phyloP scores from a whole-genome alignment of 106 monocot species.

The Dendrobium chrysotoxum region DNA sequence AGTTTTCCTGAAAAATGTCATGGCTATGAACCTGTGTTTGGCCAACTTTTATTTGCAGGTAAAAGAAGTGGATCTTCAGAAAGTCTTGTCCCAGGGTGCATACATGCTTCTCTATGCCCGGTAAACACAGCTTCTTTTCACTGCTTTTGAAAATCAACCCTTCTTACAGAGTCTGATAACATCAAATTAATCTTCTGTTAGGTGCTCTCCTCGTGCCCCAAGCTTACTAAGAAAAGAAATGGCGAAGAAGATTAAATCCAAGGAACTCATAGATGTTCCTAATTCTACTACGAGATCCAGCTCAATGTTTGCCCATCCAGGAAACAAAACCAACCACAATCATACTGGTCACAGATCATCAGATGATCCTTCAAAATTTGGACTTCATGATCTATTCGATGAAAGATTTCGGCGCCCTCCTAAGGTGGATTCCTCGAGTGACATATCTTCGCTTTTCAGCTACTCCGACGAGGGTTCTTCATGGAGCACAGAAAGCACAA shows the following conservation, averaged over 20 bases:
- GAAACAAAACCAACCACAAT: not conserved
- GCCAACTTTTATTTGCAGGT: constrained; percentile 19
- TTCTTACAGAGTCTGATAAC: not conserved
- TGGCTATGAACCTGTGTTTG: too few species aligned
- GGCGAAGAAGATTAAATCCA: constrained; percentile 10
- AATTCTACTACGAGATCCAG: too few species aligned
- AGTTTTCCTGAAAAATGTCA: too few species aligned
- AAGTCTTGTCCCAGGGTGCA: constrained; percentile 46
- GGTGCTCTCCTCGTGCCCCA: constrained; percentile 45
- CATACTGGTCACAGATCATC: too few species aligned
- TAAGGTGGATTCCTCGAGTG: constrained; percentile 32
- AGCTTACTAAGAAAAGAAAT: constrained; percentile 19
- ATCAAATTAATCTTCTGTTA: constrained; percentile 1
- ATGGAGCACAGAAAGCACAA: constrained; percentile 41
- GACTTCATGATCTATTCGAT: constrained; percentile 5
- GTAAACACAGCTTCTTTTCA: constrained; percentile 13
- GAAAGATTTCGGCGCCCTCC: not conserved
- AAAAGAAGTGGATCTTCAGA: constrained; percentile 50
- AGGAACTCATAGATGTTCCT: not conserved
- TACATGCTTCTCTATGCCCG: constrained; percentile 73
- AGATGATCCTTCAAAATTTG: too few species aligned
- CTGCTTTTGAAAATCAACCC: not conserved
- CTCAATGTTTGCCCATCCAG: not conserved
- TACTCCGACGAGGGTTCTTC: constrained; percentile 51
- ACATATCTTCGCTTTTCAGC: constrained; percentile 33